Base-by-base conservation (phyloP, 179 eudicot genomes). In the Beta lomatogona region DNA sequence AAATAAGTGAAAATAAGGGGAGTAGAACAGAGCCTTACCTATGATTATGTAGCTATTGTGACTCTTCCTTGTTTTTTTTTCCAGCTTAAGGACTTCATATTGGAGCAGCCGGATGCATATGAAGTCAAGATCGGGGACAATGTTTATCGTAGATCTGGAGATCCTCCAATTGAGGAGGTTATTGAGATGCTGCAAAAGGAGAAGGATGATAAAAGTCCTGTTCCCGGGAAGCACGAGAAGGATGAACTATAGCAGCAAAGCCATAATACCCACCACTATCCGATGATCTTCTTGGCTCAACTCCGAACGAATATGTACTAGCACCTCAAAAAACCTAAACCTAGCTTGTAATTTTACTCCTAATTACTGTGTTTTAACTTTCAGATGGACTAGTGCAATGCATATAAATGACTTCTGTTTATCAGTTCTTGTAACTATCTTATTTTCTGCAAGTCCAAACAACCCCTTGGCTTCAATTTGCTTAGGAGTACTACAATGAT, bases 41-140 rank as follows among this genome's bases (percentile, higher is more conserved):
- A 36, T 31, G 46, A 67, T 6, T 21, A 15, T 2, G 68, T 14
- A 48, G 77, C 15, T 4, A 2, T 76, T 69, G 46, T 45, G 79
- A 76, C 14, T 60, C 25, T 61, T 31, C 22, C 21, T 59, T n/a
- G 53, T 64, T n/a, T 63, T 15, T 57, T 1, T 36, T 36, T 65
- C n/a, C 89, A 92, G 97, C 83, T 95, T 75, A 92, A 91, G 84
- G 98, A 91, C 36, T 95, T 90, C 81, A 52, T 94, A 78, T 83
- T 95, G 88, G 87, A 82, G 81, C 97, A 94, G 74, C 83, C 90
- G 31, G 99, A 95, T 64, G 93, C 98, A 50, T 95, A 95, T 59
- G 99, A 95, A 87, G 83, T 95, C 45, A 95, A 94, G 85, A 89
- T 94, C 63, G 96, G 94, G 15, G 94, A 92, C 63, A 88, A 86